A percentile compares a stretch with the other conserved stretches of the same genome.
phyloP scores from a whole-genome alignment of 345 rosid species.

The Camelina hispida region DNA sequence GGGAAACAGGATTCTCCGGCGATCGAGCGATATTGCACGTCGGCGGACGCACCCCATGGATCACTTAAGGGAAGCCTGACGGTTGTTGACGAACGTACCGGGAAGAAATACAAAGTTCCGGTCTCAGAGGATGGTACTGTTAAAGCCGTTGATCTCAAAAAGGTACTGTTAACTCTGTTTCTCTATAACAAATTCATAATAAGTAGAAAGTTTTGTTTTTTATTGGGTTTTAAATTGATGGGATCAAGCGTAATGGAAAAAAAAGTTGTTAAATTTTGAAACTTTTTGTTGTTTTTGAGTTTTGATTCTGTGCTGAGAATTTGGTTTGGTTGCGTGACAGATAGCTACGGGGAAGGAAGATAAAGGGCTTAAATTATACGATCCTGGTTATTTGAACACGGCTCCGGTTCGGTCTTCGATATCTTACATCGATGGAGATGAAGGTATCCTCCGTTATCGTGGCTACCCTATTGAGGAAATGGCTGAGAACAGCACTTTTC shows the following conservation, averaged over 20 bases:
- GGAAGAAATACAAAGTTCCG: conserved; percentile 62
- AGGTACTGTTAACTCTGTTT: conserved; percentile 50
- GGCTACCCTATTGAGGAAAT: conserved; percentile 46
- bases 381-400: conserved; percentile 92
- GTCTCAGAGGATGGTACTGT: conserved; percentile 73
- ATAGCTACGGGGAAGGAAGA: conserved; percentile 71
- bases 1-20: conserved; percentile 18
- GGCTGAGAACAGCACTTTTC: conserved; percentile 40
- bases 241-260: background rate
- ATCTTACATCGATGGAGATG: conserved; percentile 94
- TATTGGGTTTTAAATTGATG: background rate
- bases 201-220: background rate
- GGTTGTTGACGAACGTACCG: conserved; percentile 79
- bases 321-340: conserved; percentile 45
- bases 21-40: conserved; percentile 60
- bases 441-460: conserved; percentile 54
- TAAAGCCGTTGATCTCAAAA: conserved; percentile 81
- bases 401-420: conserved; percentile 90
- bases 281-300: background rate
- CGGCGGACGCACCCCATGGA: conserved; percentile 59
- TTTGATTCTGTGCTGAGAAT: background rate
- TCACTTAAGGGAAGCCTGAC: conserved; percentile 61
- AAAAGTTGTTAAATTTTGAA: background rate
- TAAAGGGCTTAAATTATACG: conserved; percentile 84
- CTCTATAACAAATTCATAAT: background rate